Evolutionary conservation across 805 yeast genomes (phyloP), one percentile per base, ranked within the genome.

Genomic region (Candida montana): DNA sequence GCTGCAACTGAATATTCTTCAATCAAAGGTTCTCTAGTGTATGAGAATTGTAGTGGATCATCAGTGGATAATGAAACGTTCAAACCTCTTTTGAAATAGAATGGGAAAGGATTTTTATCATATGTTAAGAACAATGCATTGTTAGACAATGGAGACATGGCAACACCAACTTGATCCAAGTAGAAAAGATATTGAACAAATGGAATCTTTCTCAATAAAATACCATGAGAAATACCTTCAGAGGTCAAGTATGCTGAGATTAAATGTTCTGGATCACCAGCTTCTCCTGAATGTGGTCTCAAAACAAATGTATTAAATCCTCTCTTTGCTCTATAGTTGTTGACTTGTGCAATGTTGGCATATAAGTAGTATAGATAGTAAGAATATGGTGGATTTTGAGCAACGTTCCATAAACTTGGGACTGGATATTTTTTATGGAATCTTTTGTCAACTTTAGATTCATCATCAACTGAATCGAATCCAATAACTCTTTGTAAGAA

Each of bases 221-320:
- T 95, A 44, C 99, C 99, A 61, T 93, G 99, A 11, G 95, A 86
- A 46, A 93, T 93, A 39, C 95, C 87, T 57, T 91, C 95, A 1
- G 97, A 81, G 1, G 93, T 78, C 55, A 93, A 65, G 55, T 84
- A 93, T 2, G 99, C 90, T 38, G 90, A 75, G 34, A 90, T 86
- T 57, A 95, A 71, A 68, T 93, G 99, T 57, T 93, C 98, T 1
- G 98, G 97, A 58, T 93, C 99, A 46, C 99, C 99, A n/a, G 99
- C 99, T 64, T 93, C 99, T 49, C 99, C 99, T 53, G 96, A 87
- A 63, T 93, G 99, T 4, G 99, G 99, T 55, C 99, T 77, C 54
- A 93, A 68, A n/a, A 88, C 95, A 64, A 93, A 82, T 0, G 97
- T 90, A 61, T 85, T 90, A 64, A 78, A 84, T 0, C 85, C 83